Percentiles rank a stretch among this genome's conserved stretches.
These are phyloP conservation scores for Cercospora nicotianae DNA, from an alignment of 2,329 filamentous ascomycete species.

Conservation along the genomic window DNA sequence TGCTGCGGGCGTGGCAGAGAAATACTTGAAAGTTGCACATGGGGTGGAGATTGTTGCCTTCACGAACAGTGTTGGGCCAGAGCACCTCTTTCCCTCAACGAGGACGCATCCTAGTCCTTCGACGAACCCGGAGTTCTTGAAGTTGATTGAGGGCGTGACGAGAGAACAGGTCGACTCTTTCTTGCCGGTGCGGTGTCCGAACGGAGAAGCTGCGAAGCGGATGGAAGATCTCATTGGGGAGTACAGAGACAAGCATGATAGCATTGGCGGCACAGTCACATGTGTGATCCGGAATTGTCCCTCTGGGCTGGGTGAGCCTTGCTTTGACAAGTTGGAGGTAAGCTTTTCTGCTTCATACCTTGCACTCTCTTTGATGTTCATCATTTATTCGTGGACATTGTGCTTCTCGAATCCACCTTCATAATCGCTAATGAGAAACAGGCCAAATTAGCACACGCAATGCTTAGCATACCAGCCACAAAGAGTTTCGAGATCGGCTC, in stretches of 20 bases:
- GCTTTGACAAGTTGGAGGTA: slow-evolving; percentile 87
- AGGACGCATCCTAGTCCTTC: slow-evolving; percentile 66
- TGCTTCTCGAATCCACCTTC: too few species aligned
- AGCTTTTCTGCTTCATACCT: too few species aligned
- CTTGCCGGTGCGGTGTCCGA: slow-evolving; percentile 84
- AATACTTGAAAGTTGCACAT: slow-evolving; percentile 78
- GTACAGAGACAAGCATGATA: slow-evolving; percentile 77
- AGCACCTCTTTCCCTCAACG: slow-evolving; percentile 74
- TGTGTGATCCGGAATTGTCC: slow-evolving; percentile 89
- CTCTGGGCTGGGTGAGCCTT: slow-evolving; percentile 84
- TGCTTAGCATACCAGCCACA: slow-evolving; percentile 91
- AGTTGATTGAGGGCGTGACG: slow-evolving; percentile 69
- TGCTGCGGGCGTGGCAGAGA: slow-evolving; percentile 88
- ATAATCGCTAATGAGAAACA: neutral
- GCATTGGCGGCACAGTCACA: slow-evolving; percentile 91
- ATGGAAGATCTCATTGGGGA: slow-evolving; percentile 81
- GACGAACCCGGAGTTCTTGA: slow-evolving; percentile 76
- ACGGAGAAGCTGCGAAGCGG: slow-evolving; percentile 60
- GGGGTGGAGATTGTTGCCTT: slow-evolving; percentile 91
- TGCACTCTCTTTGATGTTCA: too few species aligned
- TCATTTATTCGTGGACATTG: too few species aligned
- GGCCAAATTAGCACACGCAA: slow-evolving; percentile 84
- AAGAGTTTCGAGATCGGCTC: slow-evolving; percentile 97
- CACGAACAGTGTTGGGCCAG: slow-evolving; percentile 77
- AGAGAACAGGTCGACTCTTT: slow-evolving; percentile 77